These are phyloP conservation scores for Begonia fuchsioides DNA, from an alignment of 306 rosid genomes.

Conservation along the genomic window DNA sequence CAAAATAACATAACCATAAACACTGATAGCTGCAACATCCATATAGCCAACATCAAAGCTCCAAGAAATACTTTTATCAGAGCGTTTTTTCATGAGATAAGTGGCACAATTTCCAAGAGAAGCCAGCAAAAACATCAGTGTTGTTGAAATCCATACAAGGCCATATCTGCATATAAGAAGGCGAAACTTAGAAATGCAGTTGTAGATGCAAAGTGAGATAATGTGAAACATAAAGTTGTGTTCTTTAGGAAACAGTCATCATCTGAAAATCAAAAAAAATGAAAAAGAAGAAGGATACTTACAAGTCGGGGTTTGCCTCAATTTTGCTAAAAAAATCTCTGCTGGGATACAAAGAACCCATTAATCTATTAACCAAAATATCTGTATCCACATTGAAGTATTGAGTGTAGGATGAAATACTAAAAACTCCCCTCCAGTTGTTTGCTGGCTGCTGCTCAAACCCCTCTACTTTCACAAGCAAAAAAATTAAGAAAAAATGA, in stretches of 20 bases:
- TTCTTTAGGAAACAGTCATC: neutral
- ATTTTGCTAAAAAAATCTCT: conserved; percentile 85
- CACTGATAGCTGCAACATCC: conserved; percentile 60
- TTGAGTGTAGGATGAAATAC: conserved; percentile 61
- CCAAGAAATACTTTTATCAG: conserved; percentile 44
- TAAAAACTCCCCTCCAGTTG: conserved; percentile 85
- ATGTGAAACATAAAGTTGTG: too few species aligned
- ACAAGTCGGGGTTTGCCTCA: conserved; percentile 96
- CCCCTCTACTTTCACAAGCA: conserved; percentile 34
- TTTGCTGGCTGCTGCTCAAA: conserved; percentile 84
- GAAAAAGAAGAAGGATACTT: conserved; percentile 21
- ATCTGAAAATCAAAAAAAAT: neutral
- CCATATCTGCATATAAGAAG: conserved; percentile 32
- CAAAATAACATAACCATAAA: conserved; percentile 69
- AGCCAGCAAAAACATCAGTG: conserved; percentile 77
- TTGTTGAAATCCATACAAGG: conserved; percentile 85
- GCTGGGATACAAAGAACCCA: conserved; percentile 66
- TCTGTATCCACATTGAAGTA: conserved; percentile 93
- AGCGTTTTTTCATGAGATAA: conserved; percentile 58
- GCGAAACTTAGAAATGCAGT: conserved; percentile 6
- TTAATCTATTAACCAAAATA: conserved; percentile 58
- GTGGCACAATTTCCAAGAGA: conserved; percentile 90
- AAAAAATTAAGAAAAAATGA: conserved; percentile 1
- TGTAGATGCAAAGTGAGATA: neutral
- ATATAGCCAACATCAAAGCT: conserved; percentile 71